Conservation (phyloP, 1,284 basidiomycete species). For the Afroboletus lepidellus region DNA sequence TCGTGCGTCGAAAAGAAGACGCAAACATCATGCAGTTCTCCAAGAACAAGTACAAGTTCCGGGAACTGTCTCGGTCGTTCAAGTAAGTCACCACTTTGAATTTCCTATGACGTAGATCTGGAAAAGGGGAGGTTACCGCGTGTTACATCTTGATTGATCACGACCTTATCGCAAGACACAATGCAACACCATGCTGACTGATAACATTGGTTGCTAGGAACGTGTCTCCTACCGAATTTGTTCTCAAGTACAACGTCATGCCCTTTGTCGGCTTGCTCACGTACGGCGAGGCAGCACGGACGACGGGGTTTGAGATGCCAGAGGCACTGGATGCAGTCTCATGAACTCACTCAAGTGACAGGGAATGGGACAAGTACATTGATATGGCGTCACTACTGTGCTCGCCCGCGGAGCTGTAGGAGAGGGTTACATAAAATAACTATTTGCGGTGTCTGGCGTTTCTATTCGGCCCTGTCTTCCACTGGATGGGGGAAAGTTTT, state of each 20-base stretch:
- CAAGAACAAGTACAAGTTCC: conserved; percentile 82
- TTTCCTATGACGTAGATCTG: conserved; percentile 9
- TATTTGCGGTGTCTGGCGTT: conserved; percentile 15
- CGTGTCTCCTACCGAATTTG: conserved; percentile 64
- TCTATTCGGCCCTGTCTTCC: conserved; percentile 8
- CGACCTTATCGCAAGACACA: conserved; percentile 18
- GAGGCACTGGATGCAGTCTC: conserved; percentile 39
- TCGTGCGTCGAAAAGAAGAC: conserved; percentile 76
- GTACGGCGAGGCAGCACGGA: conserved; percentile 72
- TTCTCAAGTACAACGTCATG: conserved; percentile 88
- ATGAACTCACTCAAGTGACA: conserved; percentile 9
- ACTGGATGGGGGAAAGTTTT: conserved; percentile 1
- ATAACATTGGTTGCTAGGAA: conserved; percentile 46
- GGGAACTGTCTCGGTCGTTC: conserved; percentile 75
- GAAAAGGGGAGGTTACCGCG: conserved; percentile 16
- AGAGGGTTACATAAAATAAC: conserved; percentile 19
- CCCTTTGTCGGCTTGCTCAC: conserved; percentile 81
- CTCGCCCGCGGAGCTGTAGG: conserved; percentile 19
- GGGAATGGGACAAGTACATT: background rate
- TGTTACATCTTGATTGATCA: conserved; percentile 20
- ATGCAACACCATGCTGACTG: conserved; percentile 3
- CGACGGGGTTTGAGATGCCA: conserved; percentile 55
- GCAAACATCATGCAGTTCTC: conserved; percentile 55
- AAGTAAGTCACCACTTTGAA: conserved; percentile 51
- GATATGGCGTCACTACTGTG: conserved; percentile 19